Conservation (phyloP, 1,284 basidiomycete genomes). For the Ceratobasidium sp. region DNA sequence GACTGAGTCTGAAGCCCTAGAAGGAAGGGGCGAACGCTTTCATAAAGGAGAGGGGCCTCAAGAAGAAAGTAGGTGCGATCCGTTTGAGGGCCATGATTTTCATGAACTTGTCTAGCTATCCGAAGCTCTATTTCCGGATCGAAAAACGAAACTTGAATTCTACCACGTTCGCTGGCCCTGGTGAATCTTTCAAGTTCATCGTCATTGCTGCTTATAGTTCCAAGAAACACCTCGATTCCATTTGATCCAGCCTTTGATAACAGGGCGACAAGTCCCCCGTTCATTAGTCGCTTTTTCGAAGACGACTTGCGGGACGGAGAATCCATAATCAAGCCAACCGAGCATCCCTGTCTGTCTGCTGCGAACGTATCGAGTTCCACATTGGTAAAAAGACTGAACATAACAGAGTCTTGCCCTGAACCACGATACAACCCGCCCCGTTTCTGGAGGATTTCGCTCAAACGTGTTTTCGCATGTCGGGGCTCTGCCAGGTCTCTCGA, state of each 20-base stretch:
- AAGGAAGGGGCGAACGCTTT: slow-evolving; percentile 67
- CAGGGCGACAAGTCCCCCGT: slow-evolving; percentile 65
- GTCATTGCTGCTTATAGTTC: slow-evolving; percentile 54
- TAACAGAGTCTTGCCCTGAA: slow-evolving; percentile 54
- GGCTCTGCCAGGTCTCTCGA: slow-evolving; percentile 54
- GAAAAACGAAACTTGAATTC: slow-evolving; percentile 60
- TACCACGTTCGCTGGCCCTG: slow-evolving; percentile 48
- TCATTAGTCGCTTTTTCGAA: slow-evolving; percentile 60
- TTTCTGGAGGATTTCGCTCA: slow-evolving; percentile 39
- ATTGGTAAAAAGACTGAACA: slow-evolving; percentile 66
- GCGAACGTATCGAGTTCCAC: slow-evolving; percentile 54
- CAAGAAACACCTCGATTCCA: slow-evolving; percentile 56
- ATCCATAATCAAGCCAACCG: slow-evolving; percentile 55
- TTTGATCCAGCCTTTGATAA: slow-evolving; percentile 50
- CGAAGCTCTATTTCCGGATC: slow-evolving; percentile 58
- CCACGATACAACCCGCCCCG: slow-evolving; percentile 46
- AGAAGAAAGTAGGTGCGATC: slow-evolving; percentile 51
- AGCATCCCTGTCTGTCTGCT: slow-evolving; percentile 57
- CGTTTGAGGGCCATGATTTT: slow-evolving; percentile 18
- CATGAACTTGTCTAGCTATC: slow-evolving; percentile 53
- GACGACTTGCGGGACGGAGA: slow-evolving; percentile 67
- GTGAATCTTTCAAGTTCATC: slow-evolving; percentile 55
- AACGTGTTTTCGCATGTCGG: slow-evolving; percentile 39
- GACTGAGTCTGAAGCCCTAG: slow-evolving; percentile 61
- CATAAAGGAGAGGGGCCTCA: slow-evolving; percentile 67